These are phyloP conservation scores for Neonectria magnoliae DNA, from an alignment of 2,329 filamentous ascomycete genomes.

Conservation along the genomic window DNA sequence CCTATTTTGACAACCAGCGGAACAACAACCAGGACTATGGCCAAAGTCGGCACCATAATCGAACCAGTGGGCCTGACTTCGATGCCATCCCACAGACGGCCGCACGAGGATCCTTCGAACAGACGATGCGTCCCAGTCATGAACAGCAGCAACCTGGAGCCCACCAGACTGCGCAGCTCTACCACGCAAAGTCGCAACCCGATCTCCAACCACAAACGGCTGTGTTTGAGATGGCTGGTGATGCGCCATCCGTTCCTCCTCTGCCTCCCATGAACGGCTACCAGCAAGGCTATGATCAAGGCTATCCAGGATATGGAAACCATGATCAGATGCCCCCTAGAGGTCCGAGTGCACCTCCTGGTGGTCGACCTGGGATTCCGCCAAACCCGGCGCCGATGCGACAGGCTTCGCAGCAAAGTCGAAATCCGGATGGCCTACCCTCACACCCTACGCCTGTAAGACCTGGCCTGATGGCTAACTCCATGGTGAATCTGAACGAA, in stretches of 20 bases:
- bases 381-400: slow-evolving; percentile 27
- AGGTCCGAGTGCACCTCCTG: slow-evolving; percentile 48
- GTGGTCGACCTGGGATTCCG: slow-evolving; percentile 1
- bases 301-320: slow-evolving; percentile 32
- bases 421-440: slow-evolving; percentile 59
- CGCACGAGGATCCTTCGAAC: slow-evolving; percentile 58
- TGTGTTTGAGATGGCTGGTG: slow-evolving; percentile 77
- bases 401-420: slow-evolving; percentile 38
- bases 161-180: slow-evolving; percentile 63
- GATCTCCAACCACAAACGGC: slow-evolving; percentile 73
- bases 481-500: slow-evolving; percentile 63
- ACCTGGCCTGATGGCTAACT: slow-evolving; percentile 69
- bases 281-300: slow-evolving; percentile 42
- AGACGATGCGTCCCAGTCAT: slow-evolving; percentile 54
- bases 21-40: slow-evolving; percentile 42
- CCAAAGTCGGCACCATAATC: slow-evolving; percentile 32
- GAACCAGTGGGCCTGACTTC: slow-evolving; percentile 53
- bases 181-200: slow-evolving; percentile 73
- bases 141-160: slow-evolving; percentile 60
- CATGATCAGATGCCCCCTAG: slow-evolving; percentile 43
- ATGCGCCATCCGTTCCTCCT: slow-evolving; percentile 66
- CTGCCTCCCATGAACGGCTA: slow-evolving; percentile 50
- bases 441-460: slow-evolving; percentile 72
- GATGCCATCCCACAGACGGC: slow-evolving; percentile 50
- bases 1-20: slow-evolving; percentile 59